Conservation (phyloP, 495 filamentous ascomycete genomes). For the Daldinia bambusicola region DNA sequence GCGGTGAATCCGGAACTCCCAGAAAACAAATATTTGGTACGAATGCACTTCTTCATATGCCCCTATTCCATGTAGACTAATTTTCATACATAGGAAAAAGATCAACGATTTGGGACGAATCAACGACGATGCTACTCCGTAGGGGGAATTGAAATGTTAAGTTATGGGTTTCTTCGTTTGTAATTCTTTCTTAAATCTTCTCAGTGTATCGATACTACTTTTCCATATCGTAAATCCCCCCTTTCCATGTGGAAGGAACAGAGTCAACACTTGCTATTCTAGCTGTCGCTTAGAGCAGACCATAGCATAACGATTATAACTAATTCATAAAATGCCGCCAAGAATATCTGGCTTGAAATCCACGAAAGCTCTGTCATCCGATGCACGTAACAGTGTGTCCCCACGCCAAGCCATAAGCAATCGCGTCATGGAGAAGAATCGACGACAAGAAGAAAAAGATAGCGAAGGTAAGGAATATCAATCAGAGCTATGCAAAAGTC, state of each 20-base stretch:
- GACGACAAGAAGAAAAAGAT: neutral
- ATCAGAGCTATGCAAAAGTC: neutral
- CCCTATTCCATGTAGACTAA: neutral
- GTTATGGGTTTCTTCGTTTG: neutral
- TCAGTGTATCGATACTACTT: neutral
- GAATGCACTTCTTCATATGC: slow-evolving; percentile 2
- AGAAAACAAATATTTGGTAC: neutral
- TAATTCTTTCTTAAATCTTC: neutral
- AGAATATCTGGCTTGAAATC: slow-evolving; percentile 21
- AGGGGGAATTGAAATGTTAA: neutral
- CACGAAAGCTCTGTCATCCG: slow-evolving; percentile 11
- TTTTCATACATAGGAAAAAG: neutral
- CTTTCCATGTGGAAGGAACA: neutral
- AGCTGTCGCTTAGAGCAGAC: neutral
- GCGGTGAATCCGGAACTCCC: neutral
- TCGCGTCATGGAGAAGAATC: slow-evolving; percentile 1
- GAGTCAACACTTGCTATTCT: neutral
- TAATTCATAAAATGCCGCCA: slow-evolving; percentile 12
- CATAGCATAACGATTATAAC: neutral
- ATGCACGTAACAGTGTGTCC: slow-evolving; percentile 1
- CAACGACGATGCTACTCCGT: neutral
- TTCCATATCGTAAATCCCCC: neutral
- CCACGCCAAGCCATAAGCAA: slow-evolving; percentile 1
- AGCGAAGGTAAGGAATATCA: slow-evolving; percentile 6
- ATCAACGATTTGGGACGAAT: neutral